These are phyloP conservation scores for Pyrus hybrid DNA, from an alignment of 331 rosid genomes.

Conservation along the genomic window DNA sequence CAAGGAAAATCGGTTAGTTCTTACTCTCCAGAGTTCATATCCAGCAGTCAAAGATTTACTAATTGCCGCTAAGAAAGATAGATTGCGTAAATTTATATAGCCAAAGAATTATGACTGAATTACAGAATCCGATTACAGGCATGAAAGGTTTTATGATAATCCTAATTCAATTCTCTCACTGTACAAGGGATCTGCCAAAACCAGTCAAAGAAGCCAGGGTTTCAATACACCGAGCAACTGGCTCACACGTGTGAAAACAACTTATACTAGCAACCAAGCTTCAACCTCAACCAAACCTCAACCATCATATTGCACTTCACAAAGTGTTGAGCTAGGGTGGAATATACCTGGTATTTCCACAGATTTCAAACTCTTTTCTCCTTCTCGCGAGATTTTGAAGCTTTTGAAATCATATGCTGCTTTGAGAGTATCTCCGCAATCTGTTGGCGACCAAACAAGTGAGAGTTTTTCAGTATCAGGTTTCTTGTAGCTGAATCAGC, in stretches of 20 bases:
- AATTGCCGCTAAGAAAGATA: too few species aligned
- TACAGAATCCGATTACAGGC: not conserved
- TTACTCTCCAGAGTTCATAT: too few species aligned
- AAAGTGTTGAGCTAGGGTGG: not conserved
- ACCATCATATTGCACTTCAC: not conserved
- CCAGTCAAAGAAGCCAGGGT: too few species aligned
- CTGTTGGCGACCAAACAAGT: constrained; percentile 40
- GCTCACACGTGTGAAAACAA: not conserved
- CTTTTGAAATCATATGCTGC: constrained; percentile 31
- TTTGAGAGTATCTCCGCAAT: constrained; percentile 44
- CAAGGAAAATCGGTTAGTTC: too few species aligned
- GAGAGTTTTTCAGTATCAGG: constrained; percentile 39
- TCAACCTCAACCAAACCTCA: not conserved
- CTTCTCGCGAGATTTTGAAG: constrained; percentile 13
- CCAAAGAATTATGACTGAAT: too few species aligned
- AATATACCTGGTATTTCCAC: not conserved
- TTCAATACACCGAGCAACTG: not conserved
- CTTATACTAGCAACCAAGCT: not conserved
- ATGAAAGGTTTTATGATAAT: not conserved
- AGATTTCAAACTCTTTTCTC: constrained; percentile 2
- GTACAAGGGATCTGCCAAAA: not conserved
- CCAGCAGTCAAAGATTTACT: too few species aligned
- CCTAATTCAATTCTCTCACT: not conserved
- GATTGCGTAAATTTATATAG: too few species aligned
- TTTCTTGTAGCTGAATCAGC: constrained; percentile 41